Base-by-base conservation (phyloP, 208 protist species). In the Crithidia expoeki region DNA sequence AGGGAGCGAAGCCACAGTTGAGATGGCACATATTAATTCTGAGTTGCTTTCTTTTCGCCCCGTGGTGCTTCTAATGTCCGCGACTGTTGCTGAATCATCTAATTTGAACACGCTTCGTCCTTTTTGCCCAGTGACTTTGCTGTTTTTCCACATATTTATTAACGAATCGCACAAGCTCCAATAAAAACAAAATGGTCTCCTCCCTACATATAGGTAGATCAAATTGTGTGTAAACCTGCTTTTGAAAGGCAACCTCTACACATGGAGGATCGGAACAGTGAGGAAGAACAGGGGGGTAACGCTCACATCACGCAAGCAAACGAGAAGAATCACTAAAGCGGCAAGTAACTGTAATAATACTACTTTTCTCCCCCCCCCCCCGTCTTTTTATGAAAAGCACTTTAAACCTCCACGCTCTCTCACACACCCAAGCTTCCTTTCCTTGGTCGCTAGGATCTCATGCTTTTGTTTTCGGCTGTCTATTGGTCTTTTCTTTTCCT, bases 121-220 rank as follows among this genome's bases (percentile, higher is more conserved):
- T n/a, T n/a, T n/a, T n/a, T n/a, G n/a, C n/a, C n/a, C n/a, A n/a
- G 47, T 34, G 7, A 16, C 19, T 60, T 49, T 63, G 53, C 32
- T 56, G 11, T 42, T 49, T 21, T 21, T 42, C 55, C 17, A 10
- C 50, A 16, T 53, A 53, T 19, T 33, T 36, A 23, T 21, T 42
- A 55, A 66, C 51, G 51, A 57, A 57, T 14, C 51, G 51, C 51
- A 57, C 30, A 57, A 38, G 51, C 21, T n/a, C 25, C n/a, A n/a
- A n/a, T 17, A 38, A 57, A 57, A 57, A 30, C 2, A 23, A 2
- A 12, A n/a, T 30, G 10, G 16, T 7, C 17, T 19, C 4, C 44
- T 52, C 47, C 21, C 4, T 52, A 25, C 21, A 57, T 57, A 38
- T 38, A 38, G 51, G 2, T 38, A 9, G 38, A 23, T 57, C 28